Evolutionary conservation across 805 yeast species (phyloP).

Genomic region (Ogataea pini): DNA sequence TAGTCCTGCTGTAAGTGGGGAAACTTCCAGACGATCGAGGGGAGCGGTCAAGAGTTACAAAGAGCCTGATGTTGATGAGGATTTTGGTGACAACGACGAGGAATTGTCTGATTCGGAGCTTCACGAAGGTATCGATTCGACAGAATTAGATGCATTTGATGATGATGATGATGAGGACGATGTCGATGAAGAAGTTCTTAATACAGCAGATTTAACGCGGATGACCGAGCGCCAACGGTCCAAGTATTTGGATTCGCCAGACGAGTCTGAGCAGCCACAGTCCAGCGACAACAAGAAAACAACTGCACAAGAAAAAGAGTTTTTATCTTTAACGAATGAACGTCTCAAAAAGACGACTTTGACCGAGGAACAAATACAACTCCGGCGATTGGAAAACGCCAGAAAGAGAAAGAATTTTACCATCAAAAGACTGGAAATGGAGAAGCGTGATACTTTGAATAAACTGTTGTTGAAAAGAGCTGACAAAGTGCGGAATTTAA

Average conservation of each 20-base stretch:
- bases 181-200: conserved; percentile 43
- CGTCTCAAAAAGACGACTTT: conserved; percentile 53
- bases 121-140: conserved; percentile 9
- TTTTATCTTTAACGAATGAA: conserved; percentile 41
- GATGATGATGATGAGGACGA: conserved; percentile 38
- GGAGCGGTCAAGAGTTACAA: conserved; percentile 19
- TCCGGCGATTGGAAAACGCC: conserved; percentile 83
- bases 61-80: conserved; percentile 25
- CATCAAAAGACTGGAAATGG: conserved; percentile 83
- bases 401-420: conserved; percentile 84
- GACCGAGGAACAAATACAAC: conserved; percentile 81
- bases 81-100: conserved; percentile 27
- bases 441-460: conserved; percentile 88
- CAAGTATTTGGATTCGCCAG: conserved; percentile 38
- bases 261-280: conserved; percentile 19
- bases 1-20: conserved; percentile 6
- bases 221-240: conserved; percentile 61
- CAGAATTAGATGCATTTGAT: conserved; percentile 15
- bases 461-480: conserved; percentile 84
- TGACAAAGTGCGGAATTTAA: conserved; percentile 54
- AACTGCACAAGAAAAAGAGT: conserved; percentile 27
- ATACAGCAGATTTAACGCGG: conserved; percentile 44
- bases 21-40: conserved; percentile 15
- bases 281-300: conserved; percentile 10
- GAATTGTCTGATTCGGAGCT: conserved; percentile 18